Base-by-base conservation (phyloP, 257 asterid species). In the Scutellaria baicalensis region DNA sequence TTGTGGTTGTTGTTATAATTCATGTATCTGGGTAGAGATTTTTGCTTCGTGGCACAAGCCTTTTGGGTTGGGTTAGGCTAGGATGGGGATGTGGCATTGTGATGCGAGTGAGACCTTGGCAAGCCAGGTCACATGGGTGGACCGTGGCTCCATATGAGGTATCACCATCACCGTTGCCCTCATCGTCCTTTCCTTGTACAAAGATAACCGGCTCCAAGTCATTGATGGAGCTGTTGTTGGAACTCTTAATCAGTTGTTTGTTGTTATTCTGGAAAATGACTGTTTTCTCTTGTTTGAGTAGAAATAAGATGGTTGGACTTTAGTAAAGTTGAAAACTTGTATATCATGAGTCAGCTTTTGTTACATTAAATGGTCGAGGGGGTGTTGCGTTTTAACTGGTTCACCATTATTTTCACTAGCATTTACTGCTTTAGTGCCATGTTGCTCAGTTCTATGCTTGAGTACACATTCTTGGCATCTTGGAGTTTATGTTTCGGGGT, bases 71-170 rank as follows among this genome's bases (percentile, higher is more conserved):
- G 43, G 14, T 18, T 33, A 12, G 73, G 18, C 49, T 71, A 47
- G 60, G 61, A 38, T 17, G 16, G 17, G 74, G 65, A 16, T 36
- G 66, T 65, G 69, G 74, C 39, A 16, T 43, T 68, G 35, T 39
- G 43, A 9, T 51, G 13, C 6, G 3, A 27, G 33, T 27, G 18
- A 16, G 38, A 6, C 5, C 23, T 38, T 13, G 14, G 66, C 39
- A 43, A 40, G 55, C 31, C 8, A 64, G 16, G 72, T 76, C 84
- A 76, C 80, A 63, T 73, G 84, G 50, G 67, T 74, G 80, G 75
- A 45, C 77, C 75, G 75, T 40, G 76, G 18, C 52, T 57, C 66
- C 35, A 23, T 47, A 49, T 36, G 64, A 58, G 14, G 50, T 43
- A 63, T 66, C 67, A 59, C 70, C 43, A n/a, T 61, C 64, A 16